A percentile compares a stretch with the other conserved stretches of the same genome.
Evolutionary conservation across 208 protist species (phyloP).

Genomic region (Angomonas ambiguus): DNA sequence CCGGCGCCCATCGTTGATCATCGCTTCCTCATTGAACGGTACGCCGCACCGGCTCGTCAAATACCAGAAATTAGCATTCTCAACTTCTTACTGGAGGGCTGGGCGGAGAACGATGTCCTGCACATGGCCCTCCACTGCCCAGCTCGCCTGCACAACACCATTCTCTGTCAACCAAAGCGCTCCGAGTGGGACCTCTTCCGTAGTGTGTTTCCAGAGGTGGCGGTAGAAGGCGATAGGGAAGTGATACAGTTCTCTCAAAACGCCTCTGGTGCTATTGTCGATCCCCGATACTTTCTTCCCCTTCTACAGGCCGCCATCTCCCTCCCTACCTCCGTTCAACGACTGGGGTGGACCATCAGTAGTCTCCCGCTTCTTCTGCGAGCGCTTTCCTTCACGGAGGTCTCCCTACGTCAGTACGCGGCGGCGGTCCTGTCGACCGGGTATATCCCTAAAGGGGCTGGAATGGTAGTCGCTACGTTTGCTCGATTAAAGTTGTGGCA

Average conservation of each 20-base stretch:
- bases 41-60: slow-evolving; percentile 36
- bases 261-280: slow-evolving; percentile 31
- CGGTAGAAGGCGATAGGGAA: slow-evolving; percentile 29
- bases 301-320: slow-evolving; percentile 73
- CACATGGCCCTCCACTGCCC: slow-evolving; percentile 52
- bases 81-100: slow-evolving; percentile 59
- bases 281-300: slow-evolving; percentile 81
- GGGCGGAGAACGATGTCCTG: slow-evolving; percentile 65
- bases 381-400: slow-evolving; percentile 63
- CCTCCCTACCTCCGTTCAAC: slow-evolving; percentile 33
- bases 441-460: slow-evolving; percentile 50
- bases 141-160: slow-evolving; percentile 70
- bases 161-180: slow-evolving; percentile 19
- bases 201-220: slow-evolving; percentile 71
- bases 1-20: slow-evolving; percentile 32
- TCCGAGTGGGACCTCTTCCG: slow-evolving; percentile 38
- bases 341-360: slow-evolving; percentile 37
- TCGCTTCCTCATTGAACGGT: slow-evolving; percentile 62
- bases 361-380: slow-evolving; percentile 64
- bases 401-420: slow-evolving; percentile 41
- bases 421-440: slow-evolving; percentile 33
- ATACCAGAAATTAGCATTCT: slow-evolving; percentile 82
- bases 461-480: slow-evolving; percentile 57
- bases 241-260: slow-evolving; percentile 39
- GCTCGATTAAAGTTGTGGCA: slow-evolving; percentile 72